Percentiles rank a stretch among this genome's conserved stretches.
These are phyloP conservation scores for Casaregolazyma suthepensis DNA, from an alignment of 1,139 yeast genomes.

Conservation along the genomic window DNA sequence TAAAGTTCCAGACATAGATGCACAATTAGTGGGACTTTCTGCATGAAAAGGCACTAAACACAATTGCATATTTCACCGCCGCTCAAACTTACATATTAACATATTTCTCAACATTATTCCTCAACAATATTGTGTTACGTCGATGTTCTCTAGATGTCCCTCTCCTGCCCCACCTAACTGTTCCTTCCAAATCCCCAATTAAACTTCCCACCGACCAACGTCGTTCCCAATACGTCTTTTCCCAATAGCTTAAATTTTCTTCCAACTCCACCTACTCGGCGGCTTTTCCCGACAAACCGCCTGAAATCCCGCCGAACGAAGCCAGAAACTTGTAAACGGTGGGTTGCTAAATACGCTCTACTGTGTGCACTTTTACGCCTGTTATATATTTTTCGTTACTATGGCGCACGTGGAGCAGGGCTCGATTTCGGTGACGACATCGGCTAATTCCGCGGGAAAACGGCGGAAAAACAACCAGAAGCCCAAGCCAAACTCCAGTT, in stretches of 20 bases:
- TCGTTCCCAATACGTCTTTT: neutral
- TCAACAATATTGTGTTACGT: too few relatives aligned
- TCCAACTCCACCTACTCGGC: neutral
- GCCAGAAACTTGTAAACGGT: neutral
- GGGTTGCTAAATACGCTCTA: too few relatives aligned
- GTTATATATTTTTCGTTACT: neutral
- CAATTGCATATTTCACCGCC: too few relatives aligned
- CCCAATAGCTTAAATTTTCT: neutral
- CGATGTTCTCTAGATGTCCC: too few relatives aligned
- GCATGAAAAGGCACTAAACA: too few relatives aligned
- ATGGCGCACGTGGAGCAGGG: neutral
- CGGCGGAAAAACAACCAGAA: neutral
- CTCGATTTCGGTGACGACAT: neutral
- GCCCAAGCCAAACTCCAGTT: neutral
- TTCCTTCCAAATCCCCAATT: neutral
- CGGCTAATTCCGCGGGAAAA: neutral
- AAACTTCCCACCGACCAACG: neutral
- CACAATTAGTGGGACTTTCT: too few relatives aligned
- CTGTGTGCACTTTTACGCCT: neutral
- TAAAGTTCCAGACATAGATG: too few relatives aligned
- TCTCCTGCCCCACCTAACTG: neutral
- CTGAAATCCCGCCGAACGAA: neutral
- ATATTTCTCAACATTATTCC: too few relatives aligned
- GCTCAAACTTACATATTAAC: too few relatives aligned
- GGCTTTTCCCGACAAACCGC: neutral